Evolutionary conservation across 2,329 filamentous ascomycete species (phyloP).

Genomic region (Trichoderma endophyticum): DNA sequence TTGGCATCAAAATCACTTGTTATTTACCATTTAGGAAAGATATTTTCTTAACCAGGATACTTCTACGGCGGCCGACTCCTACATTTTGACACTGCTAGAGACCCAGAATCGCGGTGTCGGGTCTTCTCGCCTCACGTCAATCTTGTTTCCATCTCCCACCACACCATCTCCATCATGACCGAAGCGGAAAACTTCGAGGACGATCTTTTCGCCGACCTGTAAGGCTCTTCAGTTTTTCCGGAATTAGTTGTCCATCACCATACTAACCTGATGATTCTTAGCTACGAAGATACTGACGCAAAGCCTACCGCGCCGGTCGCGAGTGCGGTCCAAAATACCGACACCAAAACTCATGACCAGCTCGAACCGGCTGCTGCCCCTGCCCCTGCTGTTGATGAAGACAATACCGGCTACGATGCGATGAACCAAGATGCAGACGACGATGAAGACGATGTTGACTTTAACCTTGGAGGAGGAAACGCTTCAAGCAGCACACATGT

Average conservation of each 20-base stretch:
- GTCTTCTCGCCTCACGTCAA: slow-evolving; percentile 3
- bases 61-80: neutral
- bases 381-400: slow-evolving; percentile 22
- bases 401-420: slow-evolving; percentile 36
- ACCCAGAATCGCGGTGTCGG: neutral
- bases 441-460: slow-evolving; percentile 58
- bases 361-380: slow-evolving; percentile 20
- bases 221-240: slow-evolving; percentile 36
- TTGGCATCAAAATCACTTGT: neutral
- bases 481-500: slow-evolving; percentile 18
- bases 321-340: neutral
- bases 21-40: neutral
- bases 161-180: slow-evolving; percentile 54
- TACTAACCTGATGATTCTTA: slow-evolving; percentile 29
- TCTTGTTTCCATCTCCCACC: neutral
- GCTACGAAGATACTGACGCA: slow-evolving; percentile 63
- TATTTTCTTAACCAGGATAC: neutral
- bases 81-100: neutral
- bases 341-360: neutral
- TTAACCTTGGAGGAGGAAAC: slow-evolving; percentile 50
- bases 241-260: neutral
- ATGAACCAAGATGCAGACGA: slow-evolving; percentile 46
- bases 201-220: slow-evolving; percentile 95
- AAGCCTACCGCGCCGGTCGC: slow-evolving; percentile 32
- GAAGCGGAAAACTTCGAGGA: slow-evolving; percentile 83